Percentiles rank a stretch among this genome's conserved stretches.
Evolutionary conservation across 352 stramenopile species (phyloP).

Genomic region (Pythium insidiosum): DNA sequence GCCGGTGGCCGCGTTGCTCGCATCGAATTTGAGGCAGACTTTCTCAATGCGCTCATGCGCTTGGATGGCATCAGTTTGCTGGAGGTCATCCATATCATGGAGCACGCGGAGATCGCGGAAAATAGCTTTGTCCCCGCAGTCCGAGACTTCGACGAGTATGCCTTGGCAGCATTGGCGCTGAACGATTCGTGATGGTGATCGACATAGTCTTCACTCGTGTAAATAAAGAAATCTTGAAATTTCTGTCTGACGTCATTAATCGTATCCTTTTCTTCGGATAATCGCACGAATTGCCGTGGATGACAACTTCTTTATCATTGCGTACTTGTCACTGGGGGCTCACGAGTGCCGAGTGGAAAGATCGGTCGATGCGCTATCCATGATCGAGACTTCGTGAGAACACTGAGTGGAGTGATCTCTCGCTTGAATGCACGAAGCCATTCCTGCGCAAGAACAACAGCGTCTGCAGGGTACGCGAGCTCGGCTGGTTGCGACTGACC

Average conservation of each 20-base stretch:
- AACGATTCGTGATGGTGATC: no score
- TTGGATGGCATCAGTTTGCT: conserved; percentile 5
- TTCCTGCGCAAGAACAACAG: conserved; percentile 4
- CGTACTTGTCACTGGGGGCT: no score
- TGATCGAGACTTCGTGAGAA: conserved; percentile 10
- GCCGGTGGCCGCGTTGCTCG: conserved; percentile 1
- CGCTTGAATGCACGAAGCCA: conserved; percentile 11
- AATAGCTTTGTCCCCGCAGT: conserved; percentile 3
- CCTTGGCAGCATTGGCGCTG: no score
- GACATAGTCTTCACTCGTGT: no score
- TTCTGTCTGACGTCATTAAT: no score
- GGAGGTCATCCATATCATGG: conserved; percentile 7
- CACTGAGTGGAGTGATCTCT: conserved; percentile 6
- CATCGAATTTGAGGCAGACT: conserved; percentile 10
- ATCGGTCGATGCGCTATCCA: conserved; percentile 5
- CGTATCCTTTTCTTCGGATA: no score
- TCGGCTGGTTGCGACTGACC: no score
- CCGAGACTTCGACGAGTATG: background rate
- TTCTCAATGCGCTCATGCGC: conserved; percentile 4
- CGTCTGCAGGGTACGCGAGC: no score
- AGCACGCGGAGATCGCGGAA: conserved; percentile 5
- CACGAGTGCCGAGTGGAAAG: background rate
- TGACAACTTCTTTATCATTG: no score
- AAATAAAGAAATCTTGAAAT: no score
- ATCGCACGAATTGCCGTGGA: no score